Percentiles rank a stretch among this genome's conserved stretches.
Evolutionary conservation across 129 eudicot genomes (phyloP).

Genomic region (Centella asiatica): DNA sequence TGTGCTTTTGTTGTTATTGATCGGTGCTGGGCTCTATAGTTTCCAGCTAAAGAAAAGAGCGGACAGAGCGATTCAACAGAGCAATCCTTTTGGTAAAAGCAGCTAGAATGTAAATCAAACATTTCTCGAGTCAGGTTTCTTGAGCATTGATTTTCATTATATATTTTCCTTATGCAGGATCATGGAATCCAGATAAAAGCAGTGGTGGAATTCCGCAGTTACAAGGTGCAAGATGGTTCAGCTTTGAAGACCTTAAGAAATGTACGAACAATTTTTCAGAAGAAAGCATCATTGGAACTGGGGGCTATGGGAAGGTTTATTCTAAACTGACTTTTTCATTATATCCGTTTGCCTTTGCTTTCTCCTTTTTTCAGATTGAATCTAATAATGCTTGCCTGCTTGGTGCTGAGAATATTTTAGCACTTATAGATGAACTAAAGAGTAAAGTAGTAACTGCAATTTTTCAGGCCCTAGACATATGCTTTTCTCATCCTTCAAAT

Average conservation of each 20-base stretch:
- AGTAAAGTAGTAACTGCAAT: background rate
- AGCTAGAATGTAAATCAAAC: background rate
- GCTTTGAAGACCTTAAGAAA: constrained; percentile 70
- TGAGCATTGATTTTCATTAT: background rate
- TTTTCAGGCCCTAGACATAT: background rate
- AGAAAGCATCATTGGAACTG: constrained; percentile 59
- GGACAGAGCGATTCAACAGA: constrained; percentile 27
- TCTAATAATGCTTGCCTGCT: background rate
- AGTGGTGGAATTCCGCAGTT: constrained; percentile 66
- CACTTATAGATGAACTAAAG: background rate
- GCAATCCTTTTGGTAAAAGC: constrained; percentile 61
- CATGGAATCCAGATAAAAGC: constrained; percentile 55
- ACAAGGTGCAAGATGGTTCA: constrained; percentile 74
- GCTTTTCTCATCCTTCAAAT: background rate
- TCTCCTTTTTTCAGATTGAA: background rate
- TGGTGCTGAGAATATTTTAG: too few relatives aligned
- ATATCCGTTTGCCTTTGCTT: background rate
- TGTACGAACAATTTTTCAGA: constrained; percentile 66
- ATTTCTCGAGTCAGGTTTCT: background rate
- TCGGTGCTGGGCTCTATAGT: constrained; percentile 52
- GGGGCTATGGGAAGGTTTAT: constrained; percentile 89
- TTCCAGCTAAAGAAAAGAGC: constrained; percentile 47
- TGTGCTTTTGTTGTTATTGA: constrained; percentile 39
- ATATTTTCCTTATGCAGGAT: constrained; percentile 43
- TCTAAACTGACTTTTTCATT: background rate